Evolutionary conservation across 768 basidiomycete species (phyloP), one percentile per base, ranked within the genome.

Genomic region (Candolleomyces eurysporus): DNA sequence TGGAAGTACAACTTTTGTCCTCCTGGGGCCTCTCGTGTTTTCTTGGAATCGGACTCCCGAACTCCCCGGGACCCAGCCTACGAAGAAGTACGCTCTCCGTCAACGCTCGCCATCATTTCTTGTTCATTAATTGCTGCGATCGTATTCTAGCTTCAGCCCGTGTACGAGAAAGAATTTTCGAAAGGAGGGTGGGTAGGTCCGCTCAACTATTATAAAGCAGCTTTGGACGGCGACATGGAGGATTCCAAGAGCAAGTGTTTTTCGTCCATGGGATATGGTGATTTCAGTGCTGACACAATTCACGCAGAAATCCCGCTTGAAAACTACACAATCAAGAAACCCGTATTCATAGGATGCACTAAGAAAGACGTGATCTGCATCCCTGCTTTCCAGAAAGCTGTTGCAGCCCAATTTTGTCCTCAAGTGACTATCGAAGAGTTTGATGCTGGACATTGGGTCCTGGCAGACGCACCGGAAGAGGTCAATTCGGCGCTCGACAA

Each of bases 271-370:
- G 40, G 19, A 16, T 7, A 19, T 54, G 21, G 9, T 31, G 22
- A 30, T 54, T 13, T 39, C 3, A 26, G 26, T 26, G 26, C 26
- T 4, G 26, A 26, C 26, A 26, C 2, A 2, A 21, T 31, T 3
- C 7, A 17, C 31, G 3, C 32, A 51, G 58, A 21, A 22, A 40
- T 51, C 16, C 58, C 57, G 16, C 13, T 22, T 45, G 57, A 58
- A 30, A 58, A 60, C 17, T 42, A 60, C 49, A 52, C 22, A 2
- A 60, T 60, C 31, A 17, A 32, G 10, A 60, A 60, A 49, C 58
- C 58, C 2, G 58, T 60, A 1, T 60, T 60, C 49, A 5, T 60
- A 9, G 58, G 58, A 26, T 21, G 31, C n/a, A 30, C 48, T 14
- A 39, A 19, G 14, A 19, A 51, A 26, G 58, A 60, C 26, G 17